These are phyloP conservation scores for Rhizophagus clarus DNA, from an alignment of 192 early-diverging fungal genomes.

Conservation along the genomic window DNA sequence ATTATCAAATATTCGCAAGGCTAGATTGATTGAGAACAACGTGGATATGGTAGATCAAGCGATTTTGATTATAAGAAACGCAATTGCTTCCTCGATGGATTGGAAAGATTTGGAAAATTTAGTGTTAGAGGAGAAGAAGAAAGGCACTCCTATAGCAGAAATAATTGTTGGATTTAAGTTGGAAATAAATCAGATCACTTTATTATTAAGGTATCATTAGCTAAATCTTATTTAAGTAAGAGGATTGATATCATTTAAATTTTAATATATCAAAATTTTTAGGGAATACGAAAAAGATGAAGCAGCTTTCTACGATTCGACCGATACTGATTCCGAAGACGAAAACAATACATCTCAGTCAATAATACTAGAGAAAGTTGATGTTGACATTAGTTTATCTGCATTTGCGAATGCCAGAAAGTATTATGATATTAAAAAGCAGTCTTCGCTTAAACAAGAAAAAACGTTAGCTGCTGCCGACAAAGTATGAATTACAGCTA, in stretches of 20 bases:
- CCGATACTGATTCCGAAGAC: constrained; percentile 40
- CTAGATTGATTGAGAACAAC: constrained; percentile 86
- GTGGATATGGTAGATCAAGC: constrained; percentile 85
- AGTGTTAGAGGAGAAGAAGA: constrained; percentile 77
- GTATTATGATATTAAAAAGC: constrained; percentile 86
- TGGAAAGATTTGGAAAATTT: constrained; percentile 93
- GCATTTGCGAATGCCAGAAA: constrained; percentile 89
- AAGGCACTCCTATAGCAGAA: constrained; percentile 79
- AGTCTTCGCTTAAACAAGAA: constrained; percentile 83
- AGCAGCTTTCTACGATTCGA: constrained; percentile 20
- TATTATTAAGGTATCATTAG: constrained; percentile 55
- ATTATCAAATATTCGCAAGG: constrained; percentile 67
- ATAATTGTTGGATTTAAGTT: constrained; percentile 77
- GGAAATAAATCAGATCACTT: constrained; percentile 76
- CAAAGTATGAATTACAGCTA: constrained; percentile 48
- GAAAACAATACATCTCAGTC: constrained; percentile 55
- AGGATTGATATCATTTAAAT: background rate
- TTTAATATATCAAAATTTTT: background rate
- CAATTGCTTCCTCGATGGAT: constrained; percentile 91
- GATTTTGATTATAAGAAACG: constrained; percentile 83
- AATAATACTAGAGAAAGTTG: constrained; percentile 53
- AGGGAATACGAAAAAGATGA: constrained; percentile 12
- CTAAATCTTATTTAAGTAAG: background rate
- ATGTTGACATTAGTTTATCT: constrained; percentile 86
- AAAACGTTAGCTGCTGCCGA: constrained; percentile 85